Conservation (phyloP, 2,329 filamentous ascomycete species). For the Diaporthe sp. region DNA sequence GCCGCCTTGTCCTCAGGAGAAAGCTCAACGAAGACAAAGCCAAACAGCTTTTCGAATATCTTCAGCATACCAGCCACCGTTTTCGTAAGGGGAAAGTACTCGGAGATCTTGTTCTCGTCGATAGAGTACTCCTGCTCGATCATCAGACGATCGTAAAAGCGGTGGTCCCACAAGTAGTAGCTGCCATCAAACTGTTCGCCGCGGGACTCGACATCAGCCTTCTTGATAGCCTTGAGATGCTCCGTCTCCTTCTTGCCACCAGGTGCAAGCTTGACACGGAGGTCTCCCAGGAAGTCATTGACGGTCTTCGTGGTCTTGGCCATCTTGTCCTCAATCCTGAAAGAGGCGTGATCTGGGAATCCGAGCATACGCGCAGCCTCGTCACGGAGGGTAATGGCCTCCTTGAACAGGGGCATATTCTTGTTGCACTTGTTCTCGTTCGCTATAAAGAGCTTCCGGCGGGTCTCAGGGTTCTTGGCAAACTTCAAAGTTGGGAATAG, state of each 20-base stretch:
- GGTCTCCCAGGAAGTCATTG: conserved; percentile 78
- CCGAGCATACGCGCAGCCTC: conserved; percentile 83
- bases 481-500: conserved; percentile 84
- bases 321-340: conserved; percentile 87
- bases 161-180: conserved; percentile 87
- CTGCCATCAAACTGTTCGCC: conserved; percentile 72
- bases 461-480: conserved; percentile 76
- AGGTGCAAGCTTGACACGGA: conserved; percentile 74
- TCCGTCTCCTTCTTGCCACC: conserved; percentile 79
- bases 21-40: conserved; percentile 82
- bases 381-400: conserved; percentile 80
- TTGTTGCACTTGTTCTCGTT: conserved; percentile 86
- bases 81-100: conserved; percentile 84
- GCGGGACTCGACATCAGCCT: conserved; percentile 73
- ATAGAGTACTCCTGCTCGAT: conserved; percentile 85
- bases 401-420: conserved; percentile 80
- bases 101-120: conserved; percentile 82
- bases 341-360: conserved; percentile 81
- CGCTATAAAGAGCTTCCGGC: conserved; percentile 76
- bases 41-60: conserved; percentile 87
- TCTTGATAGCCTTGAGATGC: conserved; percentile 80
- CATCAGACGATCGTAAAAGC: conserved; percentile 85
- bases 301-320: conserved; percentile 81
- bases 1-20: conserved; percentile 73
- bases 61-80: conserved; percentile 83